Evolutionary conservation across 208 protist species (phyloP), one percentile per base, ranked within the genome.

Genomic region (Porcisia deanei): DNA sequence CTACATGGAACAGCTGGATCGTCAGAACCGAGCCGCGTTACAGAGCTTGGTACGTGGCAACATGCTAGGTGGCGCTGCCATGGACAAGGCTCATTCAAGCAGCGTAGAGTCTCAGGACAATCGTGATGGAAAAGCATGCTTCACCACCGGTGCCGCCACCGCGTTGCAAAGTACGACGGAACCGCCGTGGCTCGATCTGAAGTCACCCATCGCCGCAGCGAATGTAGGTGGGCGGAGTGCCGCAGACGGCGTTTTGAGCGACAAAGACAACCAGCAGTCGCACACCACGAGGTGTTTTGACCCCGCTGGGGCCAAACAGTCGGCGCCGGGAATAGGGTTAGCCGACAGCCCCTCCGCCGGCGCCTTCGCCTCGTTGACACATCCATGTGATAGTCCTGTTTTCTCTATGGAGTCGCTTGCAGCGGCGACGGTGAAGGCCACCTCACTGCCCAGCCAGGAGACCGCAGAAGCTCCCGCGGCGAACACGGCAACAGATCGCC

Each of bases 1-100:
- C 7, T 75, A 82, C 18, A 53, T 80, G 60, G 47, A 77, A 20
- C 68, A 81, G 54, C 53, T 85, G n/a, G 80, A 88, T 30, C 84
- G 74, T 2, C 79, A 88, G 67, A 72, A 72, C 39, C 67, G 75
- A 22, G 47, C 47, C 14, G 66, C 2, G 47, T 41, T 43, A 43
- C 63, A 47, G 5, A 9, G 22, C 63, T 9, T 12, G 47, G 1
- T 25, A 45, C 66, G 25, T 16, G 12, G 2, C 66, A 1, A 41
- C 12, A 41, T 20, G 47, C 22, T 54, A 1, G 66, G 0, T 5
- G 30, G 18, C 64, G 43, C 20, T 22, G 8, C 43, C 20, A 47
- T 69, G 22, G 43, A 9, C 30, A 18, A 39, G 43, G 1, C 4
- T 55, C 30, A 37, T 37, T 0, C 30, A 25, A 71, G 25, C 47